A percentile compares a stretch with the other conserved stretches of the same genome.
phyloP scores from a whole-genome alignment of 345 rosid species.

The Nasturtium officinale region DNA sequence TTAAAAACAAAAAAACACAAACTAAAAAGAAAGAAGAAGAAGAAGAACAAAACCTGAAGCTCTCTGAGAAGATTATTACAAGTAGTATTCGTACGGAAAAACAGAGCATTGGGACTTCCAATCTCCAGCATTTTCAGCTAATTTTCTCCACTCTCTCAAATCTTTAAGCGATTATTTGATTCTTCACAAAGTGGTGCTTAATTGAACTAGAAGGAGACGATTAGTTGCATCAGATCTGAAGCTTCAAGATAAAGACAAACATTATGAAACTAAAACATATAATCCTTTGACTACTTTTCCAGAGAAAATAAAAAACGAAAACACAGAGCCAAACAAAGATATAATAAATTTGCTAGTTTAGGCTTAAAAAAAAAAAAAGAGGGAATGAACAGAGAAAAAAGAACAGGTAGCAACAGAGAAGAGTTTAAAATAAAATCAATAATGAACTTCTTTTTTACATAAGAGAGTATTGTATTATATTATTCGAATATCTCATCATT shows the following conservation, averaged over 20 bases:
- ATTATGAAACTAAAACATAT: slow-evolving; percentile 7
- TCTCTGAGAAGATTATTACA: slow-evolving; percentile 81
- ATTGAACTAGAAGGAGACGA: slow-evolving; percentile 9
- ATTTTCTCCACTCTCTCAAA: slow-evolving; percentile 23
- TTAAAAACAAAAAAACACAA: slow-evolving; percentile 4
- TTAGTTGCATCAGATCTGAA: slow-evolving; percentile 41
- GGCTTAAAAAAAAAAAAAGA: slow-evolving; percentile 24
- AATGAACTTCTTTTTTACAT: slow-evolving; percentile 34
- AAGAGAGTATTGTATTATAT: background rate
- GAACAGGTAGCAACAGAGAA: slow-evolving; percentile 35
- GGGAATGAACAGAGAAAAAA: slow-evolving; percentile 35
- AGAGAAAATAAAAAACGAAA: background rate
- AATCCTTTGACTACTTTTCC: slow-evolving; percentile 12
- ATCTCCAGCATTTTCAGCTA: slow-evolving; percentile 64
- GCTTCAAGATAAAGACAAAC: slow-evolving; percentile 42
- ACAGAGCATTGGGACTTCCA: slow-evolving; percentile 56
- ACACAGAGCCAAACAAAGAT: slow-evolving; percentile 22
- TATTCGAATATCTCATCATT: slow-evolving; percentile 13
- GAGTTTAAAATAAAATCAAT: slow-evolving; percentile 13
- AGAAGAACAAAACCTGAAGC: slow-evolving; percentile 74
- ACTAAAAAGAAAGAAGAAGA: slow-evolving; percentile 3
- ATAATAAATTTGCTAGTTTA: slow-evolving; percentile 50
- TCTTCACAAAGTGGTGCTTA: slow-evolving; percentile 26
- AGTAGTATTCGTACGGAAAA: slow-evolving; percentile 62
- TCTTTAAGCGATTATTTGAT: slow-evolving; percentile 19